Conservation (phyloP, 2,329 filamentous ascomycete genomes). For the Xylaria polymorpha region DNA sequence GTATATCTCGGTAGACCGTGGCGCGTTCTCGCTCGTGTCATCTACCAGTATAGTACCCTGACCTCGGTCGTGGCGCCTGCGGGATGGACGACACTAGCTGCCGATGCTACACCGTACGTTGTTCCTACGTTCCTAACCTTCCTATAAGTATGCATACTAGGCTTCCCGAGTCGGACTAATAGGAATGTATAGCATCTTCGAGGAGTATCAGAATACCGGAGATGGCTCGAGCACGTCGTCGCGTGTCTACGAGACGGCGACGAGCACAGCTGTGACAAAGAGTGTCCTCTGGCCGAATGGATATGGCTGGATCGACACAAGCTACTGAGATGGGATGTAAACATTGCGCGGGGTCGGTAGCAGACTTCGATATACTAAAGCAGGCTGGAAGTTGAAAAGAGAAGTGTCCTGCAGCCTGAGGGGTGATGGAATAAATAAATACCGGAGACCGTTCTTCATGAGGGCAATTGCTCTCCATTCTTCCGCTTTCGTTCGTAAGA, state of each 20-base stretch:
- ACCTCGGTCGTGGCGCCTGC: constrained; percentile 16
- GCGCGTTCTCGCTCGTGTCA: constrained; percentile 23
- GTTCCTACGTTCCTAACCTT: background rate
- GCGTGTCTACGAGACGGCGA: background rate
- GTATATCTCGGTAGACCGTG: constrained; percentile 23
- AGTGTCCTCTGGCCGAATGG: constrained; percentile 14
- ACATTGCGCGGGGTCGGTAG: background rate
- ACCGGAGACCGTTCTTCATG: background rate
- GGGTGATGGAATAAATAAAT: background rate
- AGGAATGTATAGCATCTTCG: constrained; percentile 7
- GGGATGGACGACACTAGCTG: constrained; percentile 20
- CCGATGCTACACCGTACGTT: constrained; percentile 18
- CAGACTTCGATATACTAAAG: background rate
- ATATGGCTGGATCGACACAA: constrained; percentile 21
- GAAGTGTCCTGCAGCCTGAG: background rate
- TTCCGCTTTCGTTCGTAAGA: no score
- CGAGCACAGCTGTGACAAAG: constrained; percentile 9
- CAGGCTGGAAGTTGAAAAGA: background rate
- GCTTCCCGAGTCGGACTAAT: background rate
- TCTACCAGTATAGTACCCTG: constrained; percentile 16
- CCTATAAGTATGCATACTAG: background rate
- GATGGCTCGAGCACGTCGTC: constrained; percentile 17
- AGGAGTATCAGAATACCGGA: constrained; percentile 18
- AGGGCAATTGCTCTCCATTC: no score
- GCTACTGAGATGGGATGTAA: constrained; percentile 5